Conservation (phyloP, 2,329 filamentous ascomycete genomes). For the Scolecobasidium constrictum region DNA sequence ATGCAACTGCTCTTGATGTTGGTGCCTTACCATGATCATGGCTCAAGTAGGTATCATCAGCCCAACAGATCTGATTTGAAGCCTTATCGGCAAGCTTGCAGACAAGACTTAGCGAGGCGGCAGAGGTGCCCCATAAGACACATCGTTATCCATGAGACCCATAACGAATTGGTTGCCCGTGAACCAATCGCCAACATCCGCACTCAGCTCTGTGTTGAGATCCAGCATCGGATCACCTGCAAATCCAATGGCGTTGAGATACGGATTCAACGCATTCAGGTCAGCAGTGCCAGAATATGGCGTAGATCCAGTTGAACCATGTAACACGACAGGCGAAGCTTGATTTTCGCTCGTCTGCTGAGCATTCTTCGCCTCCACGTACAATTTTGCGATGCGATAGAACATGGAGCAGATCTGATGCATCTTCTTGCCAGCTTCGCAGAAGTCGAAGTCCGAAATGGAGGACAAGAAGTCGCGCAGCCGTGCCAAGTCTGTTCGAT, state of each 20-base stretch:
- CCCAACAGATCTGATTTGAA: no score
- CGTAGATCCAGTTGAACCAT: constrained; percentile 19
- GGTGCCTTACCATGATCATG: no score
- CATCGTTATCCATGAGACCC: constrained; percentile 52
- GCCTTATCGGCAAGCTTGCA: no score
- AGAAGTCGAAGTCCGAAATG: constrained; percentile 33
- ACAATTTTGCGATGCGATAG: constrained; percentile 49
- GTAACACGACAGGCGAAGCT: constrained; percentile 12
- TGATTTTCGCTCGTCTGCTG: constrained; percentile 25
- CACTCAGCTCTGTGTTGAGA: constrained; percentile 13
- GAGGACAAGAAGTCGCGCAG: constrained; percentile 30
- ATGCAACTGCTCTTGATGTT: no score
- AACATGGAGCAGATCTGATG: constrained; percentile 53
- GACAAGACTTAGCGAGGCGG: no score
- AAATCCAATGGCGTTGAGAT: constrained; percentile 52
- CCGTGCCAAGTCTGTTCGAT: constrained; percentile 40
- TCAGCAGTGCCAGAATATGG: constrained; percentile 36
- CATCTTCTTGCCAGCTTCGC: constrained; percentile 49
- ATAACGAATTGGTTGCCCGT: constrained; percentile 55
- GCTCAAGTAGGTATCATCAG: no score
- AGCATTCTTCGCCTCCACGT: constrained; percentile 47
- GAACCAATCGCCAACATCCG: constrained; percentile 54
- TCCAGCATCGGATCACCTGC: constrained; percentile 30
- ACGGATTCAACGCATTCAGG: constrained; percentile 52
- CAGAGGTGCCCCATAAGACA: constrained; percentile 10